Base-by-base conservation (phyloP, 345 rosid genomes). In the Eucalyptus camaldulensis region DNA sequence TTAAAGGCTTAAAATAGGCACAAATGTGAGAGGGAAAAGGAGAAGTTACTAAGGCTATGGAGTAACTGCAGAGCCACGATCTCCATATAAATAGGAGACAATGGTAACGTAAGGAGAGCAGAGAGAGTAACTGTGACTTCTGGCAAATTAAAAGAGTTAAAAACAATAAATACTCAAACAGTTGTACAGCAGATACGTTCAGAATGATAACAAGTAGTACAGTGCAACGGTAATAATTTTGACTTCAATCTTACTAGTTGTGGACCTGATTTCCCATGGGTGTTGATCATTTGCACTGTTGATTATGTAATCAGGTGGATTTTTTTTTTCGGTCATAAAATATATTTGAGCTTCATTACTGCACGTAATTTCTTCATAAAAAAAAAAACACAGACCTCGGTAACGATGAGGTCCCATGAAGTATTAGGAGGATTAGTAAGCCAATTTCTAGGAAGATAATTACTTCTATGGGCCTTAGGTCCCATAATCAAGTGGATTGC, bases 301-400 rank as follows among this genome's bases (percentile, higher is more conserved):
- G 14, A 60, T 60, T 56, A 56, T 22, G 1, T 56, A 56, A 56
- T 56, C 62, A 22, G 12, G 31, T 5, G 69, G 31, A 60, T 25
- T 53, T 19, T 10, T 47, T 8, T 53, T 19, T 53, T 19, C 1
- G 0, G 24, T 53, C 58, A 19, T 4, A 53, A 53, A 53, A 1
- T 53, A 53, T 53, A 53, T 8, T 8, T 2, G 1, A 53, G 24
- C 58, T 53, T 53, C 58, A 53, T 53, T 8, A 53, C 58, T 53
- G 8, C 58, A 53, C 2, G 5, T 53, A 53, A 0, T 53, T 19
- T 53, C 24, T 53, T 53, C 58, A 19, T 53, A 19, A 19, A 2
- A 7, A 2, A 7, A 16, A 53, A 53, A 19, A 53, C 56, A 19
- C 1, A 0, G 56, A 1, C 10, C 56, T 53, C 0, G 0, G 1